A percentile compares a stretch with the other conserved stretches of the same genome.
Conservation (phyloP, 1,284 basidiomycete species). For the Porogramme epimiltina region DNA sequence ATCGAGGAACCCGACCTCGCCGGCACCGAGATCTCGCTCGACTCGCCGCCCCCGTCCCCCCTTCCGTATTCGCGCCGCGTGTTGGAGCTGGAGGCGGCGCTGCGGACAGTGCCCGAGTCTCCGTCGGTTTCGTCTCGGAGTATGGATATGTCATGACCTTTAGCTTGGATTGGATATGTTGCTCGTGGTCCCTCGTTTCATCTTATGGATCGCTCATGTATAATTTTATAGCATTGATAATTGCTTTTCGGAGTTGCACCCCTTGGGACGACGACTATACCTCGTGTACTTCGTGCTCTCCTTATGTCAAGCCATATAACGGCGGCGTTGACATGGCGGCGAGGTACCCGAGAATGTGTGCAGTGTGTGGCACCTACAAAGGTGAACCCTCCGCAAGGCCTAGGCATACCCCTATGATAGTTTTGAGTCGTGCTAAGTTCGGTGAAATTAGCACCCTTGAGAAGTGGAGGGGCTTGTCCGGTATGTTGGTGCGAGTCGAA, state of each 20-base stretch:
- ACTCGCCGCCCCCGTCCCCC: neutral
- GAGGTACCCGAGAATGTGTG: too few species aligned
- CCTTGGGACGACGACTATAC: neutral
- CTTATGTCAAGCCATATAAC: neutral
- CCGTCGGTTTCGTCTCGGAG: neutral
- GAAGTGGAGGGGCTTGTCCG: too few species aligned
- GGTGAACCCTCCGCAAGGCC: too few species aligned
- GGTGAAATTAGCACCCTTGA: too few species aligned
- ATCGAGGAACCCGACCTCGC: neutral
- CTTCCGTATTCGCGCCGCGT: neutral
- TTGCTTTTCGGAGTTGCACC: neutral
- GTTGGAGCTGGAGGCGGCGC: neutral
- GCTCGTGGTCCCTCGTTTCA: neutral
- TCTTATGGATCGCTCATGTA: constrained; percentile 6
- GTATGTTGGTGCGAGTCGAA: too few species aligned
- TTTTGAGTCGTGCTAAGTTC: too few species aligned
- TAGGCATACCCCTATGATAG: too few species aligned
- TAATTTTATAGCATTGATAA: constrained; percentile 14
- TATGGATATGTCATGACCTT: neutral
- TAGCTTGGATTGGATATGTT: neutral
- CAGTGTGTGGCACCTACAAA: too few species aligned
- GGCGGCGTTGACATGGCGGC: too few species aligned
- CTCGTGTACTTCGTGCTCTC: neutral
- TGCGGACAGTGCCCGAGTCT: constrained; percentile 1
- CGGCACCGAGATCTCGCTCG: neutral